phyloP scores from a whole-genome alignment of 2,329 filamentous ascomycete species.

The Stromatinia cepivora region DNA sequence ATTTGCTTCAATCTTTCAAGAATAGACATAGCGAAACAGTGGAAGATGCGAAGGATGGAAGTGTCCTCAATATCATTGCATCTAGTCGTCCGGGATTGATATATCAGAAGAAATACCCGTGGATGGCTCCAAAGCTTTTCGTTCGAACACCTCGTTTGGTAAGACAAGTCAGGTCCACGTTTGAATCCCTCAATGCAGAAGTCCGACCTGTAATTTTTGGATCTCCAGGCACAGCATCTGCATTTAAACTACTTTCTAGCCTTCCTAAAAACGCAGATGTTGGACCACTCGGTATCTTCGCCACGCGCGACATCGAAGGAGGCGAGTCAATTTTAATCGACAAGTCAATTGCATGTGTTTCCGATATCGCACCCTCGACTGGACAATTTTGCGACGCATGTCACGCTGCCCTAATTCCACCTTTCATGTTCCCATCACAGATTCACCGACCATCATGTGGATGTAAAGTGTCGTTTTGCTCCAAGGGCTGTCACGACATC shows the following conservation, averaged over 20 bases:
- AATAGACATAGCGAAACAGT: constrained; percentile 6
- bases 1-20: constrained; percentile 24
- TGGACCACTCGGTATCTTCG: constrained; percentile 37
- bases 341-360: constrained; percentile 26
- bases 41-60: background rate
- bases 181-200: constrained; percentile 22
- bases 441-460: constrained; percentile 30
- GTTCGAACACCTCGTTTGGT: constrained; percentile 29
- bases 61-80: constrained; percentile 5
- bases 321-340: constrained; percentile 35
- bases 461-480: constrained; percentile 33
- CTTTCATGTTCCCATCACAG: constrained; percentile 22
- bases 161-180: constrained; percentile 28
- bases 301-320: constrained; percentile 31
- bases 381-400: constrained; percentile 36
- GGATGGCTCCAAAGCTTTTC: constrained; percentile 32
- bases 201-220: constrained; percentile 31
- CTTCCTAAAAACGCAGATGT: constrained; percentile 27
- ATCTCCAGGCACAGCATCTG: background rate
- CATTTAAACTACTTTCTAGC: background rate
- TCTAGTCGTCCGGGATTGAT: constrained; percentile 29
- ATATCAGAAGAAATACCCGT: constrained; percentile 36
- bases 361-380: constrained; percentile 25
- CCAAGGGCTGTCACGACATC: constrained; percentile 28
- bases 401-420: constrained; percentile 27